Base-by-base conservation (phyloP, 192 early-diverging fungal genomes). In the Backusella mclennaniae region DNA sequence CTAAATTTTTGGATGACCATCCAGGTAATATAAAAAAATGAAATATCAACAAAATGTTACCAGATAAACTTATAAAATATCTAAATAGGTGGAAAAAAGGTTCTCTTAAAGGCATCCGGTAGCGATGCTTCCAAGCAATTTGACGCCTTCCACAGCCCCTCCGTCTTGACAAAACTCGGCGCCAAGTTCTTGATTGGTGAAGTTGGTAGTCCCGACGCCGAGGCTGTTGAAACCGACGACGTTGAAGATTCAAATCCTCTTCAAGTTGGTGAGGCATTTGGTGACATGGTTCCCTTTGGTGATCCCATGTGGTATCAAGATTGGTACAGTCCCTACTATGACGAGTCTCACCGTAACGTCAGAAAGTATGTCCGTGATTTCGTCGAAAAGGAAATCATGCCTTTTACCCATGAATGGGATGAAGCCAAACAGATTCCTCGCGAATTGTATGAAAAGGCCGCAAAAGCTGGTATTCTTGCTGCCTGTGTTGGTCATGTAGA, bases 91-190 rank as follows among this genome's bases (percentile, higher is more conserved):
- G 83, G 82, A 69, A 85, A 93, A 78, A 93, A 93, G 84, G 88
- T 94, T 41, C 84, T 95, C n/a, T 81, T 95, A 26, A 91, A 92
- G 77, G 92, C 91, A 33, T 91, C 91, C 19, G 94, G 94, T 59
- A 87, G 82, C 17, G 94, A 96, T 80, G 94, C 94, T 35, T 84
- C 91, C 38, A 92, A 92, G 83, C 93, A 95, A 83, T 96, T 95
- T 76, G 89, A 93, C 79, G 87, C 92, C 75, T 96, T 96, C 85
- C 94, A 96, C 83, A 90, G 88, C 77, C 77, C 85, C 23, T 77
- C 84, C 38, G 80, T 93, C 38, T 82, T 95, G 29, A 87, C 88
- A 33, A 89, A 95, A 79, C 90, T 85, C 46, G 87, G 86, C 0
- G 85, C 93, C 31, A 79, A 87, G 66, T 79, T 92, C 38, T 81